Evolutionary conservation across 2,329 filamentous ascomycete genomes (phyloP).

Genomic region (Monosporascus sp.): DNA sequence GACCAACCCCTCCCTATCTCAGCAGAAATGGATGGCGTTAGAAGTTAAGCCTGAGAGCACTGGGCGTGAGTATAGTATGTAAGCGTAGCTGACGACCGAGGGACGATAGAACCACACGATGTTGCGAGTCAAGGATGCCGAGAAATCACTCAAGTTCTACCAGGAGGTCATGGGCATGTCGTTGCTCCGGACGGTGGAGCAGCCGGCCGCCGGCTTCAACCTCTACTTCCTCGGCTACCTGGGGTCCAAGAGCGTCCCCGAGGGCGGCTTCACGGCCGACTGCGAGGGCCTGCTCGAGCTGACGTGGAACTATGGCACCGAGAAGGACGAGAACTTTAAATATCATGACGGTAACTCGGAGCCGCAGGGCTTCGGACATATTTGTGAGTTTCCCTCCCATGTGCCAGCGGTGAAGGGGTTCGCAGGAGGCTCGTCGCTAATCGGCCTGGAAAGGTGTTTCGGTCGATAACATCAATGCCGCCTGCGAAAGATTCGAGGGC

Average conservation of each 20-base stretch:
- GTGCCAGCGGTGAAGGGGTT: neutral
- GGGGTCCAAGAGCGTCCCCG: conserved; percentile 45
- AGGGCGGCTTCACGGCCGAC: conserved; percentile 52
- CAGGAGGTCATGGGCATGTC: conserved; percentile 87
- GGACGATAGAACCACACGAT: conserved; percentile 72
- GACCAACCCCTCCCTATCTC: neutral
- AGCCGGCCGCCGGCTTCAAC: conserved; percentile 68
- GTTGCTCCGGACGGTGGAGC: conserved; percentile 68
- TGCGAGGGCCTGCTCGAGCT: conserved; percentile 84
- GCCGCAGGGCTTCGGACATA: conserved; percentile 91
- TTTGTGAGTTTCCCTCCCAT: conserved; percentile 54
- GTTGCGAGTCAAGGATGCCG: conserved; percentile 82
- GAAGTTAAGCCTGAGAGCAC: neutral
- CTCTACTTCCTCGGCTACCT: conserved; percentile 89
- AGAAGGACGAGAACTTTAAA: conserved; percentile 75
- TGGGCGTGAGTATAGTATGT: too few relatives aligned
- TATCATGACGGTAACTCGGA: conserved; percentile 92
- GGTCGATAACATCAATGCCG: conserved; percentile 83
- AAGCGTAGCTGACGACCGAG: conserved; percentile 1
- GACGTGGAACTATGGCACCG: conserved; percentile 79
- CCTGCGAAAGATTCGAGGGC: conserved; percentile 80
- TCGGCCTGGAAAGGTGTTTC: conserved; percentile 53
- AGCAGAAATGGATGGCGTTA: neutral
- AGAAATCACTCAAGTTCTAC: conserved; percentile 73
- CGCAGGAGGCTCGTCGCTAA: neutral